These are phyloP conservation scores for Pythium pyrilobum DNA, from an alignment of 352 stramenopile genomes.

Conservation along the genomic window DNA sequence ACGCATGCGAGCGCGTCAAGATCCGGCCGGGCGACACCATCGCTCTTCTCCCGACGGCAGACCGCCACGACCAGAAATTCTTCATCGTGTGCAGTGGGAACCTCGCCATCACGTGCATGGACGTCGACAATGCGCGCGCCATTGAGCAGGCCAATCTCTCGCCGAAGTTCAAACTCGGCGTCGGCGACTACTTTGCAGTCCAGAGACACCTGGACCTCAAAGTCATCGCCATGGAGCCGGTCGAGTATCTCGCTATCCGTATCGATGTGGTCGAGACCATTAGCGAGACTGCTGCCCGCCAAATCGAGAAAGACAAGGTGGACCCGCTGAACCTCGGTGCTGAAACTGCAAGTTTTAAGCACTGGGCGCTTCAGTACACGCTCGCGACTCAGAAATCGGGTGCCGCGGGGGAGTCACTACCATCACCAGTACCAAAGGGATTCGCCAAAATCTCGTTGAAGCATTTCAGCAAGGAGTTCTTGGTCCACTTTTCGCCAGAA, in stretches of 20 bases:
- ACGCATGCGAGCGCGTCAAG: slow-evolving; percentile 31
- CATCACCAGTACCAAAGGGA: slow-evolving; percentile 28
- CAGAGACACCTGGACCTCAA: slow-evolving; percentile 40
- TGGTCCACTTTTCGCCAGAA: slow-evolving; percentile 69
- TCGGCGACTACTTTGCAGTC: slow-evolving; percentile 62
- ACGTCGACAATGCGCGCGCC: slow-evolving; percentile 32
- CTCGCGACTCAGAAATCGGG: slow-evolving; percentile 30
- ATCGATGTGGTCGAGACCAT: slow-evolving; percentile 31
- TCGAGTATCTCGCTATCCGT: slow-evolving; percentile 53
- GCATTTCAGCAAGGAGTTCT: slow-evolving; percentile 69
- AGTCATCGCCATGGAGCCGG: slow-evolving; percentile 60
- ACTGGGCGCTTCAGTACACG: slow-evolving; percentile 65
- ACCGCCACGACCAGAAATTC: slow-evolving; percentile 33
- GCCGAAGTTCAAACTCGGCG: slow-evolving; percentile 52
- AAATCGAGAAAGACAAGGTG: slow-evolving; percentile 42
- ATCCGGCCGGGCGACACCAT: slow-evolving; percentile 53
- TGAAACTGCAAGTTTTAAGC: slow-evolving; percentile 72
- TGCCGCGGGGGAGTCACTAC: slow-evolving; percentile 20
- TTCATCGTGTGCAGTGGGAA: slow-evolving; percentile 63
- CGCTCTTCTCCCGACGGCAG: slow-evolving; percentile 16
- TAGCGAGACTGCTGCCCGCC: neutral
- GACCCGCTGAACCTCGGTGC: slow-evolving; percentile 28
- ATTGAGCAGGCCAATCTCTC: slow-evolving; percentile 47
- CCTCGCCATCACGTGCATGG: slow-evolving; percentile 29
- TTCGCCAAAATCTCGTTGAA: slow-evolving; percentile 59